phyloP scores from a whole-genome alignment of 139 green algal species.

The Coccomyxa sp. region DNA sequence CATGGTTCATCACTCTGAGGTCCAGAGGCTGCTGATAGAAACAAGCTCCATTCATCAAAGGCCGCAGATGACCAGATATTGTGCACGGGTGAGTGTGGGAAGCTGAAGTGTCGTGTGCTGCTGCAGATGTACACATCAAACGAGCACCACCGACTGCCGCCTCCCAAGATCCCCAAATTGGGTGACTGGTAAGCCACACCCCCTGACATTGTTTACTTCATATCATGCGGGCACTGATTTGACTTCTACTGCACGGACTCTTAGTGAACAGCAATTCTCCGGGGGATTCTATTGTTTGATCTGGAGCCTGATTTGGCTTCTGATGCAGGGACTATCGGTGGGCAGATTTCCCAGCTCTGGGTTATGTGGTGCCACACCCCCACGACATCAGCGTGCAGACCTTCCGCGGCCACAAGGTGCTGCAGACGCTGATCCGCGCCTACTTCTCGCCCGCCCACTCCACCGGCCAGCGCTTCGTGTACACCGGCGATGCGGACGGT shows the following conservation, averaged over 20 bases:
- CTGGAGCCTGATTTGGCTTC: too few species aligned
- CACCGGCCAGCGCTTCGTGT: slow-evolving; percentile 91
- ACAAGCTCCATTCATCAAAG: too few species aligned
- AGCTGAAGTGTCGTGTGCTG: neutral
- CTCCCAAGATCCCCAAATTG: neutral
- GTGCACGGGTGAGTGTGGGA: too few species aligned
- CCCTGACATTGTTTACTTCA: too few species aligned
- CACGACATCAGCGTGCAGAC: slow-evolving; percentile 79
- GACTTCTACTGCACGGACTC: too few species aligned
- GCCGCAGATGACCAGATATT: too few species aligned
- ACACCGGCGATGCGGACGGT: slow-evolving; percentile 72
- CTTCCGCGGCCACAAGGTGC: slow-evolving; percentile 81
- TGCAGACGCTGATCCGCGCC: slow-evolving; percentile 88
- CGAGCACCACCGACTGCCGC: neutral
- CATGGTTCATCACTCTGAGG: too few species aligned
- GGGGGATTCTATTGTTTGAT: too few species aligned
- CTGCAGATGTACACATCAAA: neutral
- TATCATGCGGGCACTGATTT: too few species aligned
- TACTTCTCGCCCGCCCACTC: slow-evolving; percentile 77
- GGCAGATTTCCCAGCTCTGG: slow-evolving; percentile 75
- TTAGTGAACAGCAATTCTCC: too few species aligned
- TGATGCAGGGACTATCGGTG: slow-evolving; percentile 48
- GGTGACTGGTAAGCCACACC: neutral
- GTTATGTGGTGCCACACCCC: slow-evolving; percentile 71
- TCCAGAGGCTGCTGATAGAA: too few species aligned